Conservation (phyloP, 2,329 filamentous ascomycete genomes). For the Ophiosphaerella narmari region DNA sequence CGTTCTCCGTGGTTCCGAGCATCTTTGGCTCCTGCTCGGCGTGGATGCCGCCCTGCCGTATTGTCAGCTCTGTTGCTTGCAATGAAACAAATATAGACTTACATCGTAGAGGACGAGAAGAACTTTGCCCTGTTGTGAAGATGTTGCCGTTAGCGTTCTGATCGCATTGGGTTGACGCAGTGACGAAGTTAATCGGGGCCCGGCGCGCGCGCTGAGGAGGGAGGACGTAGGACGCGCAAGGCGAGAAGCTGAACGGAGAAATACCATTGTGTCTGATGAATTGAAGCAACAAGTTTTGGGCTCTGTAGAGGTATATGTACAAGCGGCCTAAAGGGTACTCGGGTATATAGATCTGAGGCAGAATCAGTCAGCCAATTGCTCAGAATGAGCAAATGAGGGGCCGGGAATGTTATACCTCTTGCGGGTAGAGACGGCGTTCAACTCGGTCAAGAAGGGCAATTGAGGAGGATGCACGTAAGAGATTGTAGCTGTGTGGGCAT, state of each 20-base stretch:
- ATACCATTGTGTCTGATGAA: slow-evolving; percentile 57
- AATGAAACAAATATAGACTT: slow-evolving; percentile 45
- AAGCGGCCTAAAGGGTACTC: slow-evolving; percentile 18
- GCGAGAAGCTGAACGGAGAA: slow-evolving; percentile 65
- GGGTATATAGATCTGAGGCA: slow-evolving; percentile 35
- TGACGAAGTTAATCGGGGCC: slow-evolving; percentile 49
- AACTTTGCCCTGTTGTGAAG: slow-evolving; percentile 87
- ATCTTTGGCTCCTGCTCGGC: slow-evolving; percentile 86
- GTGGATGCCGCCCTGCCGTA: slow-evolving; percentile 71
- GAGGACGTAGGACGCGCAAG: slow-evolving; percentile 61
- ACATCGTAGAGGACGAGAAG: slow-evolving; percentile 93
- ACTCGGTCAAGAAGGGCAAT: slow-evolving; percentile 6
- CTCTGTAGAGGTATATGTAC: slow-evolving; percentile 30
- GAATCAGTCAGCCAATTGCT: slow-evolving; percentile 26
- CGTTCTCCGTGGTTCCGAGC: slow-evolving; percentile 95
- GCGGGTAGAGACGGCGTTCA: slow-evolving; percentile 29
- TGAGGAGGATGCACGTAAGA: slow-evolving; percentile 20
- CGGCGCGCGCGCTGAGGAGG: slow-evolving; percentile 53
- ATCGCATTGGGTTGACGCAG: slow-evolving; percentile 55
- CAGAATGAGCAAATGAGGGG: slow-evolving; percentile 16
- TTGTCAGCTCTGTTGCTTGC: slow-evolving; percentile 23
- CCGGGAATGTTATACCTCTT: slow-evolving; percentile 33
- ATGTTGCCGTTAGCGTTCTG: slow-evolving; percentile 67
- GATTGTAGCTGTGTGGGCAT: slow-evolving; percentile 19
- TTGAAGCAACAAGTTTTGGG: slow-evolving; percentile 20